phyloP scores from a whole-genome alignment of 164 flowering plant species.

The Amborella trichopoda region DNA sequence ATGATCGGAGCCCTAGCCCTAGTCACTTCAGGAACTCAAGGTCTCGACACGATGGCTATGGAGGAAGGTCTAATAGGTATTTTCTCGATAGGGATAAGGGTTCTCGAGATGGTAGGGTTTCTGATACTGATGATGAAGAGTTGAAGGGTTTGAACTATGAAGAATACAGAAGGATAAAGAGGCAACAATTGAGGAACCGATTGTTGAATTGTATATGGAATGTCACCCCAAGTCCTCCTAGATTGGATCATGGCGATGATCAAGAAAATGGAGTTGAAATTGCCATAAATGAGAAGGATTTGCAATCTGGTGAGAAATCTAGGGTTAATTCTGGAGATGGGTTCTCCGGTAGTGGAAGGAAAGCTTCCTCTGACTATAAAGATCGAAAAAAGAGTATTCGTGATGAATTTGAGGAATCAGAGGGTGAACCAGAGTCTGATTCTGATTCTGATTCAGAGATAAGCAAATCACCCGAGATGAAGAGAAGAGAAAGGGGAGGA shows the following conservation, averaged over 20 bases:
- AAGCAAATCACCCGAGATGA: background rate
- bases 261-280: too few species aligned
- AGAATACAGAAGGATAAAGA: constrained; percentile 72
- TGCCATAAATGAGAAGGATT: too few species aligned
- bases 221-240: constrained; percentile 79
- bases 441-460: constrained; percentile 1
- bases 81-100: too few species aligned
- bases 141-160: constrained; percentile 56
- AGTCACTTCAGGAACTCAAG: too few species aligned
- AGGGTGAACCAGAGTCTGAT: background rate
- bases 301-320: constrained; percentile 6
- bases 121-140: constrained; percentile 75
- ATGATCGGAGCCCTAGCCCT: too few species aligned
- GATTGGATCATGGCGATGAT: too few species aligned
- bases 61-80: too few species aligned
- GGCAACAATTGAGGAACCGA: constrained; percentile 66
- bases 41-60: too few species aligned
- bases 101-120: constrained; percentile 22
- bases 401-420: background rate
- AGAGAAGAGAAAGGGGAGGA: background rate
- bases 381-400: too few species aligned
- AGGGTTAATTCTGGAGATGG: constrained; percentile 7
- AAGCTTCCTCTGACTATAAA: too few species aligned
- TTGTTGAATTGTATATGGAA: constrained; percentile 60
- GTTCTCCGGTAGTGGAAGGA: too few species aligned